Percentiles rank a stretch among this genome's conserved stretches.
These are phyloP conservation scores for Sphagnum fallax DNA, from an alignment of 228 moss, liverwort and hornwort species.

Conservation along the genomic window DNA sequence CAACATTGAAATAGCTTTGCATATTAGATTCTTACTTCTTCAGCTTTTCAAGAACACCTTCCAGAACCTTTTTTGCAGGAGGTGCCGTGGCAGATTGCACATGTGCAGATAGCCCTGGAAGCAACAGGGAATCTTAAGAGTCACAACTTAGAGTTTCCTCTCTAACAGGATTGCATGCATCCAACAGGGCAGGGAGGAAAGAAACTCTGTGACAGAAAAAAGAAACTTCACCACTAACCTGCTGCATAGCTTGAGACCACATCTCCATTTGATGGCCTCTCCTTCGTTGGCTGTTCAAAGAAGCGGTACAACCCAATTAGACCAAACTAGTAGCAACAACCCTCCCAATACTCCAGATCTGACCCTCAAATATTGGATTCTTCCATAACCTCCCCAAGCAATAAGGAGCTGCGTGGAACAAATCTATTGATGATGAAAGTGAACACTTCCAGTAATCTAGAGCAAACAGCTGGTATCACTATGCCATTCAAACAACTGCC, in stretches of 20 bases:
- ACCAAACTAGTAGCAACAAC: too few relatives aligned
- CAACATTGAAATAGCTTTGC: not conserved
- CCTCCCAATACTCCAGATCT: too few relatives aligned
- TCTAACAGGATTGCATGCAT: not conserved
- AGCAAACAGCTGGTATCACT: too few relatives aligned
- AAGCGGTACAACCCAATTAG: not conserved
- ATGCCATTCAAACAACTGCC: too few relatives aligned
- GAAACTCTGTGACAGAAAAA: not conserved
- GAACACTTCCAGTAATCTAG: too few relatives aligned
- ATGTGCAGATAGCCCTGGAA: slow-evolving; percentile 9
- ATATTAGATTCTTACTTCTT: slow-evolving; percentile 63
- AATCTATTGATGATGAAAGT: too few relatives aligned
- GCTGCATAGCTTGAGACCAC: not conserved
- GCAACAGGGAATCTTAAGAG: not conserved
- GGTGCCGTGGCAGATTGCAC: slow-evolving; percentile 23
- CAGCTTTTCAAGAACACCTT: slow-evolving; percentile 91
- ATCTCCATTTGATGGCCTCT: slow-evolving; percentile 52
- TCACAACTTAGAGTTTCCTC: not conserved
- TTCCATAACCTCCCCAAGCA: too few relatives aligned
- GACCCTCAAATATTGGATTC: too few relatives aligned
- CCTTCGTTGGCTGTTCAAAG: slow-evolving; percentile 33
- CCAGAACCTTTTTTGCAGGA: slow-evolving; percentile 65
- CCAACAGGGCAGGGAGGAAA: not conserved
- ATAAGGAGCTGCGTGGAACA: too few relatives aligned
- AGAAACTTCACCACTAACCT: too few relatives aligned